Conservation (phyloP, 2,329 filamentous ascomycete genomes). For the Verticillium klebahnii region DNA sequence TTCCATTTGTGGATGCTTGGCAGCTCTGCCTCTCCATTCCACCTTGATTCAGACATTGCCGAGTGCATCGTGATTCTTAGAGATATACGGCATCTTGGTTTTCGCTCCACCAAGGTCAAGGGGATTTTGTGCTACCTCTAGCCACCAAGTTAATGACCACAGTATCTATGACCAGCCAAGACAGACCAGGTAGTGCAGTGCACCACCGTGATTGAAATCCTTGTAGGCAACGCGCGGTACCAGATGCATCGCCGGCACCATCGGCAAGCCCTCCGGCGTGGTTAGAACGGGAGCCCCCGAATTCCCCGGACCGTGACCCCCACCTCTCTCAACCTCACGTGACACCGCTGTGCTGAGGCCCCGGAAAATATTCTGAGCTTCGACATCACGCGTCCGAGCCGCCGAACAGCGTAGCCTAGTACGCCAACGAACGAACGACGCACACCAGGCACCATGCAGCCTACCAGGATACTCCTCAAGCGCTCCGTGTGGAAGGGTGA, state of each 20-base stretch:
- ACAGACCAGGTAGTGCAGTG: no score
- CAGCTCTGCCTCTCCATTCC: background rate
- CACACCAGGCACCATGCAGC: constrained; percentile 54
- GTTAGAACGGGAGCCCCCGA: background rate
- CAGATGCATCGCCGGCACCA: background rate
- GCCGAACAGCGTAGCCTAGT: background rate
- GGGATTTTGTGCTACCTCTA: no score
- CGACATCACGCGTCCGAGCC: background rate
- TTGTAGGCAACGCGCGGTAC: no score
- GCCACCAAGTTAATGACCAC: no score
- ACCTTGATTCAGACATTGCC: background rate
- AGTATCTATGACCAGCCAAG: no score
- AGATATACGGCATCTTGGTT: no score
- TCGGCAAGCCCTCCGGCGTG: background rate
- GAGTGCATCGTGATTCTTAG: background rate
- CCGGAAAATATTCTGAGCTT: constrained; percentile 9
- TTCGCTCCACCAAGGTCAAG: no score
- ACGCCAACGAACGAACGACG: constrained; percentile 2
- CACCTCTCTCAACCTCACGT: constrained; percentile 4
- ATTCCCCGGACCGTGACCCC: background rate
- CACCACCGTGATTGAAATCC: no score
- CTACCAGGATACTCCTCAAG: constrained; percentile 62
- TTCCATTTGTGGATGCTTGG: background rate
- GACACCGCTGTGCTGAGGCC: constrained; percentile 4
- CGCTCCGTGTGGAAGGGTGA: constrained; percentile 88